phyloP scores from a whole-genome alignment of 495 filamentous ascomycete genomes.

The Bryoglossum gracile region DNA sequence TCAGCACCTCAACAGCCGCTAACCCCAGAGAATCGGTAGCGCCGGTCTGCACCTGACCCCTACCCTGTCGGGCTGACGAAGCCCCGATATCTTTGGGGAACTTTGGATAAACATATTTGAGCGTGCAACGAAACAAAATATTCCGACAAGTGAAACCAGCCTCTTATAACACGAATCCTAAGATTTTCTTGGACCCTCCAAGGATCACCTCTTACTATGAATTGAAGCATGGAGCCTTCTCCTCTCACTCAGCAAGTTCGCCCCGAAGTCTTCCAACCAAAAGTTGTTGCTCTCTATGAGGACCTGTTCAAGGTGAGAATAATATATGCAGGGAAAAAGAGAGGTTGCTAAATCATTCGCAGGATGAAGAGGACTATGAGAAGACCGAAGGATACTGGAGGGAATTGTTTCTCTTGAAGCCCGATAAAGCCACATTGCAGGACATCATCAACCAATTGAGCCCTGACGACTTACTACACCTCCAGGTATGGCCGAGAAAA shows the following conservation, averaged over 20 bases:
- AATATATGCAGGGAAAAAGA: too few species aligned
- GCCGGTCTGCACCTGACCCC: too few species aligned
- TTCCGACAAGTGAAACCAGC: too few species aligned
- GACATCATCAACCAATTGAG: conserved; percentile 57
- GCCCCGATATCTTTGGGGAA: too few species aligned
- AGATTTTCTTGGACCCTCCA: not conserved
- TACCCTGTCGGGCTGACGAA: too few species aligned
- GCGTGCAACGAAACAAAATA: conserved; percentile 1
- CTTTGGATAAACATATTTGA: too few species aligned
- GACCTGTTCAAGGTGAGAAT: conserved; percentile 69
- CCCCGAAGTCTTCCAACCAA: conserved; percentile 86
- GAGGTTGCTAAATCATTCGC: conserved; percentile 7
- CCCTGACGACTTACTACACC: conserved; percentile 65
- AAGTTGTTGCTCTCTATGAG: conserved; percentile 87
- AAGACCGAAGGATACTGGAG: conserved; percentile 89
- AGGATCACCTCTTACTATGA: conserved; percentile 14
- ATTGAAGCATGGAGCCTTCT: conserved; percentile 69
- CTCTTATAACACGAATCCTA: too few species aligned
- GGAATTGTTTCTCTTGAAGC: conserved; percentile 85
- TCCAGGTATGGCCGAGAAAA: conserved; percentile 45
- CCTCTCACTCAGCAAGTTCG: conserved; percentile 89
- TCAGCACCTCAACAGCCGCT: too few species aligned
- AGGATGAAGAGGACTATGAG: conserved; percentile 54
- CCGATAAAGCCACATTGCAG: conserved; percentile 60
- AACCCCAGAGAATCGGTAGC: too few species aligned